These are phyloP conservation scores for Tylopilus sp. DNA, from an alignment of 1,284 basidiomycete species.

Conservation along the genomic window DNA sequence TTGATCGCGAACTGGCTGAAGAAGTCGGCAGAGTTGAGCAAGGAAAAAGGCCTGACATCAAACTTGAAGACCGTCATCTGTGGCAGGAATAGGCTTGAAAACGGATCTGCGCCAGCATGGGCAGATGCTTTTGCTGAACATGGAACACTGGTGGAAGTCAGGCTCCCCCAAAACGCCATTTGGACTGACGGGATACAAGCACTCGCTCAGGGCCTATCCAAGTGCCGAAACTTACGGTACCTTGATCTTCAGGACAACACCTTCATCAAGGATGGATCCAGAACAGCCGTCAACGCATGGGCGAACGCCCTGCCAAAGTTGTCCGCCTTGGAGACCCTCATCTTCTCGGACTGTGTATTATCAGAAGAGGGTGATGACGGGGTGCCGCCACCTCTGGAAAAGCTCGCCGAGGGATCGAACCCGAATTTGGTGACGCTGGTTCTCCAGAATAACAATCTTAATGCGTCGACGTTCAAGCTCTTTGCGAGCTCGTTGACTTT, in stretches of 20 bases:
- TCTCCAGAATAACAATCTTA: constrained; percentile 91
- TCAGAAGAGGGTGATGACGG: constrained; percentile 69
- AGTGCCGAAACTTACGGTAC: constrained; percentile 72
- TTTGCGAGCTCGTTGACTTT: constrained; percentile 72
- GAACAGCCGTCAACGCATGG: constrained; percentile 67
- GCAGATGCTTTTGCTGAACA: constrained; percentile 89
- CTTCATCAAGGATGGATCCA: constrained; percentile 76
- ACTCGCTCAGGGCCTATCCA: constrained; percentile 77
- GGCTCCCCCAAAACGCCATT: constrained; percentile 97
- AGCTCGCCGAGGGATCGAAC: constrained; percentile 75
- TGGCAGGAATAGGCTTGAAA: constrained; percentile 93
- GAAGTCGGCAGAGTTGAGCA: constrained; percentile 75
- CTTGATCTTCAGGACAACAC: constrained; percentile 98
- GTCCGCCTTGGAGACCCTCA: constrained; percentile 80
- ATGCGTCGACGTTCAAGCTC: constrained; percentile 69
- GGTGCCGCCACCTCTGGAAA: constrained; percentile 68
- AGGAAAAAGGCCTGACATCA: constrained; percentile 69
- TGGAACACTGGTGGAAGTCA: constrained; percentile 80
- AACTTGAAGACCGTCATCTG: constrained; percentile 87
- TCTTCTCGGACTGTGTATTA: constrained; percentile 92
- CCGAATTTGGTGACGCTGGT: constrained; percentile 76
- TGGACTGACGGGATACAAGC: constrained; percentile 91
- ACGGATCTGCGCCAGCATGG: constrained; percentile 86
- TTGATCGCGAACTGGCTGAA: constrained; percentile 87
- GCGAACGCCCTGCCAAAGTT: constrained; percentile 71